A percentile compares a stretch with the other conserved stretches of the same genome.
Evolutionary conservation across 2,329 filamentous ascomycete species (phyloP).

Genomic region (Thelonectria olida): DNA sequence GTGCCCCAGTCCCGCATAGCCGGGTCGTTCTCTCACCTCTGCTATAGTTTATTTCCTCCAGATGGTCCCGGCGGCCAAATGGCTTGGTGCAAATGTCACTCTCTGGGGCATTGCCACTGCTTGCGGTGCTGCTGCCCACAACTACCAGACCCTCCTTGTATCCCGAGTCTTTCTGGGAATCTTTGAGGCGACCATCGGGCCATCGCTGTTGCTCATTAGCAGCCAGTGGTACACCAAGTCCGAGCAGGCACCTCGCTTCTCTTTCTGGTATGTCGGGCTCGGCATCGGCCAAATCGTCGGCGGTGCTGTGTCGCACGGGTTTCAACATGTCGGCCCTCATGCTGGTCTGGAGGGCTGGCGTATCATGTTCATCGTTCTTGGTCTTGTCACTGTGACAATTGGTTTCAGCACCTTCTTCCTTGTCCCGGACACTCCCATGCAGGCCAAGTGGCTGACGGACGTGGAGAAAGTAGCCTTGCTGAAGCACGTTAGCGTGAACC

Average conservation of each 20-base stretch:
- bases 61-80: constrained; percentile 67
- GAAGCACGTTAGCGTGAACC: constrained; percentile 64
- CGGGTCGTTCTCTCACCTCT: neutral
- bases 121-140: constrained; percentile 61
- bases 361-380: constrained; percentile 76
- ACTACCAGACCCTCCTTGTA: constrained; percentile 62
- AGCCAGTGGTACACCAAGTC: constrained; percentile 70
- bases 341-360: constrained; percentile 71
- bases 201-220: constrained; percentile 68
- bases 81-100: constrained; percentile 66
- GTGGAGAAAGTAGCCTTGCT: constrained; percentile 60
- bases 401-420: constrained; percentile 45
- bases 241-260: constrained; percentile 67
- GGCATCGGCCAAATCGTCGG: constrained; percentile 70
- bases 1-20: constrained; percentile 9
- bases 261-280: constrained; percentile 69
- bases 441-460: constrained; percentile 55
- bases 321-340: constrained; percentile 62
- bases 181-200: constrained; percentile 68
- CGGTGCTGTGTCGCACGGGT: constrained; percentile 69
- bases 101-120: constrained; percentile 67
- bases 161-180: constrained; percentile 67
- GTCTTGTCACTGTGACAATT: constrained; percentile 52
- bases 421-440: constrained; percentile 56
- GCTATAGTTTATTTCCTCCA: constrained; percentile 65